phyloP scores from a whole-genome alignment of 768 basidiomycete species.

The Tylopilus balloui region DNA sequence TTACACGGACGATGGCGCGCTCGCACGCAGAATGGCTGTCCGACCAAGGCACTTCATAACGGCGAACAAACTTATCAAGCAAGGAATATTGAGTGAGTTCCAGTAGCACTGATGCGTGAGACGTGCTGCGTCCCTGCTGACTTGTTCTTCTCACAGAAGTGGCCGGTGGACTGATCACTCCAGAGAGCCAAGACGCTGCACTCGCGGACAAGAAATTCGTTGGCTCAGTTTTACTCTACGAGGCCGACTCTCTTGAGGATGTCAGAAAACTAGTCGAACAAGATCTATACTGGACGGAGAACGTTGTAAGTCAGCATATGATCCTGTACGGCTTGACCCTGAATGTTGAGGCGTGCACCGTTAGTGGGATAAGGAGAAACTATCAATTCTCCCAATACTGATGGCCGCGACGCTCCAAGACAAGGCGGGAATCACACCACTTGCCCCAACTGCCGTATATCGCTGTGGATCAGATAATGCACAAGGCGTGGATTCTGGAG shows the following conservation, averaged over 20 bases:
- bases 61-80: constrained; percentile 38
- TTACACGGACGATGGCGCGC: constrained; percentile 52
- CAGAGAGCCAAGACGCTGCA: constrained; percentile 49
- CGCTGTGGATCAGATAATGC: constrained; percentile 7
- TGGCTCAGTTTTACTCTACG: constrained; percentile 54
- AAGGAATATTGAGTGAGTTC: constrained; percentile 49
- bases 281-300: constrained; percentile 41
- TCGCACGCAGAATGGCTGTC: constrained; percentile 53
- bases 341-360: neutral
- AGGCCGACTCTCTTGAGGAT: constrained; percentile 49
- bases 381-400: constrained; percentile 45
- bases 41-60: constrained; percentile 47
- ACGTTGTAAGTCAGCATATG: constrained; percentile 36
- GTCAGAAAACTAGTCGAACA: constrained; percentile 37
- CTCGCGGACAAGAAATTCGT: constrained; percentile 51
- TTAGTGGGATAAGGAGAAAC: constrained; percentile 57
- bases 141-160: constrained; percentile 34
- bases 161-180: constrained; percentile 55
- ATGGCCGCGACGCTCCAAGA: constrained; percentile 35
- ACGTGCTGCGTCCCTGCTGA: constrained; percentile 7
- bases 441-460: neutral
- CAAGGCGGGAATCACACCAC: constrained; percentile 16
- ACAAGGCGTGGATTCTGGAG: neutral
- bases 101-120: neutral
- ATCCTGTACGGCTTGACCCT: neutral